phyloP scores from a whole-genome alignment of 208 protist genomes.

The Trypanosomatidae sp. region DNA sequence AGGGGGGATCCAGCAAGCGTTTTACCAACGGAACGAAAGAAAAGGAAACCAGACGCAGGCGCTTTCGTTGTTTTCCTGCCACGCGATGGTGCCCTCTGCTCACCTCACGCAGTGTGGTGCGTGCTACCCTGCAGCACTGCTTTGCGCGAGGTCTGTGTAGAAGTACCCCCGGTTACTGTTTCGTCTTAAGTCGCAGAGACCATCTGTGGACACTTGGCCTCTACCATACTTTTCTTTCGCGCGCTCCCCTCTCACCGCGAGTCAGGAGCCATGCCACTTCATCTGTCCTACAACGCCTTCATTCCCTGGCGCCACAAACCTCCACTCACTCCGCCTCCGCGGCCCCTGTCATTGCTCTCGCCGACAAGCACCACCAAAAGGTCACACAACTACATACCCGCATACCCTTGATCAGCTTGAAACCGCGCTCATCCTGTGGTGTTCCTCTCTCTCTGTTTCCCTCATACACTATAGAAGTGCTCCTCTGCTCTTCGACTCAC shows the following conservation, averaged over 20 bases:
- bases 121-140: not conserved
- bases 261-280: not conserved
- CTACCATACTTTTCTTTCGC: not conserved
- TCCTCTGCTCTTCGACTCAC: not conserved
- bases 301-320: not conserved
- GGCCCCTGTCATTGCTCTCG: not conserved
- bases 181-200: not conserved
- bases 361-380: not conserved
- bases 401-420: not conserved
- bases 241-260: not conserved
- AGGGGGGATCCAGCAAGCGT: not conserved
- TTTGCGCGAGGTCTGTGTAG: not conserved
- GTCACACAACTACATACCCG: not conserved
- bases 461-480: not conserved
- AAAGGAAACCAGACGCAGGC: not conserved
- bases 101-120: not conserved
- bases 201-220: not conserved
- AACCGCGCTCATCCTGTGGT: not conserved
- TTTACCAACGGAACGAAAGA: not conserved
- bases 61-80: not conserved
- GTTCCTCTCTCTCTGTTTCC: not conserved
- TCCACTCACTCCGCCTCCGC: not conserved
- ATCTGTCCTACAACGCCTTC: not conserved
- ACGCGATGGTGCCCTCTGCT: not conserved
- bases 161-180: not conserved